Percentiles rank a stretch among this genome's conserved stretches.
Conservation (phyloP, 148 eudicot genomes). For the Chenopodium berlandieri region DNA sequence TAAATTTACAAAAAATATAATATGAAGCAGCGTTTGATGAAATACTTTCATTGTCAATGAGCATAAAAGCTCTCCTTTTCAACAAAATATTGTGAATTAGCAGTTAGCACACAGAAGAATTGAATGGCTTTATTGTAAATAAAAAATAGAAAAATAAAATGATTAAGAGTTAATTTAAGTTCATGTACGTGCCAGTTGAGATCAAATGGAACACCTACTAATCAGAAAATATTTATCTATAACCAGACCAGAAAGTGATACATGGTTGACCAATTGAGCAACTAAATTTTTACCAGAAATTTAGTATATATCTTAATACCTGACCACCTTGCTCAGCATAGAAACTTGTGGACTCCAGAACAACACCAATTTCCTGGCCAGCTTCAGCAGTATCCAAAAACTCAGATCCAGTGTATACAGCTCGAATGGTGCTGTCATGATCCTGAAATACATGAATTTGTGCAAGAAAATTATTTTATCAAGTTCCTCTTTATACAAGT, state of each 20-base stretch:
- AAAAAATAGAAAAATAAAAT: not conserved
- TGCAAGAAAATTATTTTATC: not conserved
- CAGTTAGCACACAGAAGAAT: not conserved
- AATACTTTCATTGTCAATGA: too few species aligned
- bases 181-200: not conserved
- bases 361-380: slow-evolving; percentile 71
- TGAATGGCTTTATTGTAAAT: too few species aligned
- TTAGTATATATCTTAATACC: slow-evolving; percentile 37
- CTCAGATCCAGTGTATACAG: slow-evolving; percentile 77
- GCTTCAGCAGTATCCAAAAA: slow-evolving; percentile 60
- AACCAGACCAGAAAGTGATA: not conserved
- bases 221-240: not conserved
- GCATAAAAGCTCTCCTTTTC: too few species aligned
- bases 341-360: slow-evolving; percentile 83
- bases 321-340: slow-evolving; percentile 99
- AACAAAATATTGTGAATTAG: not conserved
- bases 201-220: not conserved
- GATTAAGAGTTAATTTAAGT: not conserved
- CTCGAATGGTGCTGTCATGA: slow-evolving; percentile 73
- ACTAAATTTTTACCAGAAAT: not conserved
- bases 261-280: not conserved
- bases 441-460: slow-evolving; percentile 50
- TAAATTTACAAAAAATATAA: too few species aligned
- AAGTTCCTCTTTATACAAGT: not conserved
- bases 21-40: too few species aligned